These are phyloP conservation scores for Mesembryanthemum crystallinum DNA, from an alignment of 148 eudicot species.

Conservation along the genomic window DNA sequence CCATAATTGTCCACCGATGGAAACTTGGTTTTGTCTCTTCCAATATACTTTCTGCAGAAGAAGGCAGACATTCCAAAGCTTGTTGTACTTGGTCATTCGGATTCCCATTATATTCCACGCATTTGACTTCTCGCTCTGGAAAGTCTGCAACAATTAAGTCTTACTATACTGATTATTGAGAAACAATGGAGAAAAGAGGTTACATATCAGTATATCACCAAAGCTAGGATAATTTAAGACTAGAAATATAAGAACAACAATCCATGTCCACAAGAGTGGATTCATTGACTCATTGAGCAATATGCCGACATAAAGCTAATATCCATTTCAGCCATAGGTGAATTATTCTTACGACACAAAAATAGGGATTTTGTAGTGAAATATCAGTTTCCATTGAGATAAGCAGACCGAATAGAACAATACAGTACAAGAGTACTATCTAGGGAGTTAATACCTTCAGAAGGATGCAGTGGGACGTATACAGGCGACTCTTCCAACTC, in stretches of 20 bases:
- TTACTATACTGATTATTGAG: background rate
- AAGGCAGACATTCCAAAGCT: slow-evolving; percentile 60
- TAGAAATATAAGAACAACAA: slow-evolving; percentile 1
- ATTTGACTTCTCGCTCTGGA: slow-evolving; percentile 44
- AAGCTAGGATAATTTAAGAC: background rate
- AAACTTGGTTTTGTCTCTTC: slow-evolving; percentile 41
- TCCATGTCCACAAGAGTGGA: background rate
- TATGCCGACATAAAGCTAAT: background rate
- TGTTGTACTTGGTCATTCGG: slow-evolving; percentile 59
- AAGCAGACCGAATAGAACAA: background rate
- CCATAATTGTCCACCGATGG: slow-evolving; percentile 67
- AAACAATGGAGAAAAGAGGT: background rate
- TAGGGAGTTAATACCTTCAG: slow-evolving; percentile 47
- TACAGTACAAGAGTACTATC: background rate
- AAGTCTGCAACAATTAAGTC: slow-evolving; percentile 35
- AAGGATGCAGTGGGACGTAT: slow-evolving; percentile 61
- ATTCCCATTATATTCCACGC: slow-evolving; percentile 39
- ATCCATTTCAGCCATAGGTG: background rate
- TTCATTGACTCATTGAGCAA: background rate
- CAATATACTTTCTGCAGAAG: slow-evolving; percentile 24
- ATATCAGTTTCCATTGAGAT: background rate
- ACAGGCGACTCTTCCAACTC: slow-evolving; percentile 81
- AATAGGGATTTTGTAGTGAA: background rate
- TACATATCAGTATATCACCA: background rate
- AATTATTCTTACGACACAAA: background rate